A percentile compares a stretch with the other conserved stretches of the same genome.
Conservation (phyloP, 2,329 filamentous ascomycete genomes). For the Aspergillus hortae region DNA sequence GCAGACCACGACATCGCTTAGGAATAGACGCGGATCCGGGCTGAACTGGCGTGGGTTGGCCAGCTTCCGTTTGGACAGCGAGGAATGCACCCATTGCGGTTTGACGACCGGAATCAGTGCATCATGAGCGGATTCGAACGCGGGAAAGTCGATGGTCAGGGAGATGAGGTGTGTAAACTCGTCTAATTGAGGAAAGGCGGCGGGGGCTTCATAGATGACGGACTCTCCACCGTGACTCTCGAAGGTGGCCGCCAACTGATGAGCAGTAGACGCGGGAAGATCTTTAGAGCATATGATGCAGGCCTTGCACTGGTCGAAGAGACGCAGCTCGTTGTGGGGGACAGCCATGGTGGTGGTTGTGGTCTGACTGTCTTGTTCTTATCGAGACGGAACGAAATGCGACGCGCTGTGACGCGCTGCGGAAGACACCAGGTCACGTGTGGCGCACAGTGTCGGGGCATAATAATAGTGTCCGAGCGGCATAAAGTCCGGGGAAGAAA, state of each 20-base stretch:
- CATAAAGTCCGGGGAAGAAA: not conserved
- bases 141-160: slow-evolving; percentile 84
- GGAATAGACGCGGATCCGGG: slow-evolving; percentile 85
- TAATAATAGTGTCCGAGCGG: not conserved
- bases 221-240: slow-evolving; percentile 49
- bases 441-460: not conserved
- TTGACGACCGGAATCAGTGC: slow-evolving; percentile 81
- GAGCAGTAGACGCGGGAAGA: slow-evolving; percentile 37
- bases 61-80: slow-evolving; percentile 65
- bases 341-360: slow-evolving; percentile 23
- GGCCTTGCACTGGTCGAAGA: slow-evolving; percentile 46
- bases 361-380: not conserved
- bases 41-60: slow-evolving; percentile 80
- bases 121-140: slow-evolving; percentile 71
- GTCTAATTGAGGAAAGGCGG: slow-evolving; percentile 36
- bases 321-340: slow-evolving; percentile 24
- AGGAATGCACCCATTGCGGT: slow-evolving; percentile 72
- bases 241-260: slow-evolving; percentile 44
- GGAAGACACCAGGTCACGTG: slow-evolving; percentile 26
- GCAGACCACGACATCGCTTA: slow-evolving; percentile 77
- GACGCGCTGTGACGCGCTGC: slow-evolving; percentile 19
- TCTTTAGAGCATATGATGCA: slow-evolving; percentile 44
- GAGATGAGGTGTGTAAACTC: slow-evolving; percentile 65
- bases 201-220: slow-evolving; percentile 37
- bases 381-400: not conserved